Evolutionary conservation across 2,329 filamentous ascomycete genomes (phyloP), one percentile per base, ranked within the genome.

Genomic region (Rhinocladiella mackenziei): DNA sequence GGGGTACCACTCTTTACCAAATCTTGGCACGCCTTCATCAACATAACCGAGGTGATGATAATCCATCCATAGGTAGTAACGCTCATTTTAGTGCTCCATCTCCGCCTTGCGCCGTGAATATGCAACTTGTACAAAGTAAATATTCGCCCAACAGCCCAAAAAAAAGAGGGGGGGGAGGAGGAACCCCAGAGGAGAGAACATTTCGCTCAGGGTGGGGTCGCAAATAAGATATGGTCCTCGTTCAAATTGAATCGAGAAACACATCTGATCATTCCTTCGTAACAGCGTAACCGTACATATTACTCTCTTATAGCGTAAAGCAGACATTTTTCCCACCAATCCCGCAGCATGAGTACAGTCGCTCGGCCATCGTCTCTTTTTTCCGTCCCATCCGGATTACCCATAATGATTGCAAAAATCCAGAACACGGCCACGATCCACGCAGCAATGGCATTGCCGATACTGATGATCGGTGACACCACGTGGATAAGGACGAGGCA

Each of bases 401-500:
- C 79, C 36, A 83, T 64, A 8, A 81, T 75, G 56, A 72, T 72
- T 17, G 76, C 70, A 56, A 78, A 80, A 39, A 80, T 64, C 79
- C 78, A 82, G 64, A 81, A 83, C 14, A 69, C 73, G 1, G 76
- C 78, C 0, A 77, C 70, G 0, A 75, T 73, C 78, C 78, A 82
- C 4, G 74, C 70, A 1, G 74, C 72, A 10, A 80, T 60, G 14
- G 77, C 70, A 34, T 81, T 67, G 26, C 72, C 75, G 8, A 80
- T 61, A 40, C 76, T 76, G 36, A 80, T 61, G 28, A 81, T 56
- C 2, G 78, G 76, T 3, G 76, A 76, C 18, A 78, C 61, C 1
- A 78, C 55, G 49, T 78, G 71, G 36, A 81, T 68, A 39, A 71
- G 50, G 6, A 80, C 61, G 11, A 81, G 66, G 59, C 68, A 66